Conservation (phyloP, 768 basidiomycete species). For the Tulasnella sp. region DNA sequence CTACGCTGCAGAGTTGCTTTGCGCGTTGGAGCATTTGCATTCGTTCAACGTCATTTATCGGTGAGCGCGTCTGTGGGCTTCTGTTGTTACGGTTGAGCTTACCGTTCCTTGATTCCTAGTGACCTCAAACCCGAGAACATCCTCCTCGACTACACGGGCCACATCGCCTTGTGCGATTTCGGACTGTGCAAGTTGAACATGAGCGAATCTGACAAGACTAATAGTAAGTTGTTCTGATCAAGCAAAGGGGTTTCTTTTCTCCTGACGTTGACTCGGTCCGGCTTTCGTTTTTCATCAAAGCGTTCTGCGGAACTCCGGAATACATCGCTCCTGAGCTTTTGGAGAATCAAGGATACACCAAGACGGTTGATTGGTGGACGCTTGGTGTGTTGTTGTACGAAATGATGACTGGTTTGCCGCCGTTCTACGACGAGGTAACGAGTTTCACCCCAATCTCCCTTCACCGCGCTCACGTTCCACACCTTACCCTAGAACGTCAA, state of each 20-base stretch:
- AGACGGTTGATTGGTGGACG: slow-evolving; percentile 99
- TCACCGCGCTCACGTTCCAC: background rate
- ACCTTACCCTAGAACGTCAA: slow-evolving; percentile 58
- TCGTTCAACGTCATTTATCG: slow-evolving; percentile 98
- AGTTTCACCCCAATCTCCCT: slow-evolving; percentile 27
- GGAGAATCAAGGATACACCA: slow-evolving; percentile 90
- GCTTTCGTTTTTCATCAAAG: slow-evolving; percentile 34
- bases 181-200: slow-evolving; percentile 95
- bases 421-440: slow-evolving; percentile 86
- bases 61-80: slow-evolving; percentile 33
- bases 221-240: slow-evolving; percentile 51
- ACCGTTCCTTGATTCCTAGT: slow-evolving; percentile 34
- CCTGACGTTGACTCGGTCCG: too few relatives aligned
- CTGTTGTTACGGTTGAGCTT: background rate
- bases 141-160: slow-evolving; percentile 91
- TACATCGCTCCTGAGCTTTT: slow-evolving; percentile 99
- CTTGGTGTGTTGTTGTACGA: slow-evolving; percentile 97
- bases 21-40: slow-evolving; percentile 92
- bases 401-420: slow-evolving; percentile 93
- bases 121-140: slow-evolving; percentile 99
- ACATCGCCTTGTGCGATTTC: slow-evolving; percentile 97
- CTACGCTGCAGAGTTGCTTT: slow-evolving; percentile 95
- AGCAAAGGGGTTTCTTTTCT: background rate
- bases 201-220: slow-evolving; percentile 95
- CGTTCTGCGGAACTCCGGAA: slow-evolving; percentile 98